A percentile compares a stretch with the other conserved stretches of the same genome.
Conservation (phyloP, 2,329 filamentous ascomycete species). For the Microdochium paspali region DNA sequence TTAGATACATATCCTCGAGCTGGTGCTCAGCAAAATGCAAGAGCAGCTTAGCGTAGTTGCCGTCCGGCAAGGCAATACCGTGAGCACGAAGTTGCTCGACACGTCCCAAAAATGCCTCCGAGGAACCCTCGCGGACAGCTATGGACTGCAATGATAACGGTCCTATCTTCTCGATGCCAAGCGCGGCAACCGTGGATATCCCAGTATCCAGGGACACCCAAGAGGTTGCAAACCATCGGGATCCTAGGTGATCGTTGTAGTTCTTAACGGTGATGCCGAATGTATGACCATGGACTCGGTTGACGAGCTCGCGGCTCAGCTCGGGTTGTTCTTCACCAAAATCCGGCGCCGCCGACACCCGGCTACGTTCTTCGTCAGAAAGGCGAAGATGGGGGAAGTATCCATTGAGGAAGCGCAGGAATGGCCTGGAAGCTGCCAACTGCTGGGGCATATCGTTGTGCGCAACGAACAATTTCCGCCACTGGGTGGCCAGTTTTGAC, state of each 20-base stretch:
- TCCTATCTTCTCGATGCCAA: conserved; percentile 65
- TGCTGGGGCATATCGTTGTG: conserved; percentile 30
- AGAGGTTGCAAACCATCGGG: conserved; percentile 68
- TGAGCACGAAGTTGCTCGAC: conserved; percentile 51
- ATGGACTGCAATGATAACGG: conserved; percentile 71
- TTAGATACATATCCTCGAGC: conserved; percentile 37
- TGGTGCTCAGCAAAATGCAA: conserved; percentile 50
- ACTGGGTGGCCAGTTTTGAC: conserved; percentile 31
- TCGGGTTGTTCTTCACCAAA: conserved; percentile 6
- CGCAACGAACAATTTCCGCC: conserved; percentile 32
- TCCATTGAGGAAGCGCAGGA: conserved; percentile 34
- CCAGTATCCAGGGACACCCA: conserved; percentile 66
- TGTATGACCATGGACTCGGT: conserved; percentile 27
- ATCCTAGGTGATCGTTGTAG: conserved; percentile 61
- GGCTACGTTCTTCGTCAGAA: conserved; percentile 3
- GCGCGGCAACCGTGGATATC: conserved; percentile 55
- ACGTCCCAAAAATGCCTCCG: conserved; percentile 45
- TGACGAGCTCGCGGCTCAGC: conserved; percentile 22
- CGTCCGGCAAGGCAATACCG: conserved; percentile 53
- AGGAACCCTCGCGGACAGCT: conserved; percentile 51
- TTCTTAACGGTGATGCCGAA: conserved; percentile 31
- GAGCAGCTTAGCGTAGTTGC: conserved; percentile 57
- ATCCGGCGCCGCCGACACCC: neutral
- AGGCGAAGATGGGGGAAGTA: conserved; percentile 34
- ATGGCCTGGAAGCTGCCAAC: conserved; percentile 30